Evolutionary conservation across 495 filamentous ascomycete species (phyloP).

Genomic region (Penicillium canescens): DNA sequence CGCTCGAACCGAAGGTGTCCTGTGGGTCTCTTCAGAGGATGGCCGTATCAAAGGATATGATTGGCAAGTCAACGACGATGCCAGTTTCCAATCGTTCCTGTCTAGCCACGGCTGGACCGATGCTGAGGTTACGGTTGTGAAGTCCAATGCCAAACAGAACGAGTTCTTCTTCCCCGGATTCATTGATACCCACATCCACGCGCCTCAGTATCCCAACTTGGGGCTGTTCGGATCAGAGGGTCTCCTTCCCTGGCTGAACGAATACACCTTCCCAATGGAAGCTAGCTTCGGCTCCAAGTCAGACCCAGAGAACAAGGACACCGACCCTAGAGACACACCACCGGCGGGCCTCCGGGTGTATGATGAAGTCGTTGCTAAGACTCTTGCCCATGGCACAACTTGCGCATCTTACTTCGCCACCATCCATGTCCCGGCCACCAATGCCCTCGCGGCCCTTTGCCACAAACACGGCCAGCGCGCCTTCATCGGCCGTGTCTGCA

Average conservation of each 20-base stretch:
- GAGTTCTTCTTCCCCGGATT: constrained; percentile 94
- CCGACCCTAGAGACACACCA: constrained; percentile 23
- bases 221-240: constrained; percentile 90
- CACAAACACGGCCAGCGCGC: constrained; percentile 77
- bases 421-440: constrained; percentile 76
- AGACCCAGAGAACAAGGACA: constrained; percentile 14
- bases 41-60: constrained; percentile 59
- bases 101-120: constrained; percentile 47
- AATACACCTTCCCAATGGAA: constrained; percentile 95
- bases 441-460: constrained; percentile 83
- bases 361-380: constrained; percentile 69
- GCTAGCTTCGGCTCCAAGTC: constrained; percentile 53
- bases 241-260: constrained; percentile 86
- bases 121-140: constrained; percentile 26
- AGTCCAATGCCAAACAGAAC: constrained; percentile 36
- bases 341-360: constrained; percentile 63
- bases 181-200: constrained; percentile 95
- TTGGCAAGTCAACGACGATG: constrained; percentile 34
- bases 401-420: constrained; percentile 92
- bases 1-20: constrained; percentile 50
- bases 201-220: constrained; percentile 87
- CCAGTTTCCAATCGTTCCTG: constrained; percentile 39
- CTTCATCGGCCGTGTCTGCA: constrained; percentile 87
- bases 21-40: constrained; percentile 61
- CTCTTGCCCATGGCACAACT: constrained; percentile 87